Evolutionary conservation across 1,139 yeast genomes (phyloP).

Genomic region (Wickerhamomyces sp.): DNA sequence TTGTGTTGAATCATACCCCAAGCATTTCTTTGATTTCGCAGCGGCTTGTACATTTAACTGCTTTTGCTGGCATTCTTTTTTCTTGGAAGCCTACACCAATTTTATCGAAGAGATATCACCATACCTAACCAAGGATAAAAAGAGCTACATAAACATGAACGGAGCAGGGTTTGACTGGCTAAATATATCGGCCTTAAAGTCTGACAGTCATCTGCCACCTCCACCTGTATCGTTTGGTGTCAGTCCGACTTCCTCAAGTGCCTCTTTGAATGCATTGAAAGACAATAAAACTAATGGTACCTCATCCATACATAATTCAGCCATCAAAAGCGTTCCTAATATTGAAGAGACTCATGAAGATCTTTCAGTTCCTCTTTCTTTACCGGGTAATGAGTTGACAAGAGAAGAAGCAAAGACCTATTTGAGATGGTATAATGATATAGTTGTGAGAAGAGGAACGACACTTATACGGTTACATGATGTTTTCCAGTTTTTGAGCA

Average conservation of each 20-base stretch:
- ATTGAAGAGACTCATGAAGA: constrained; percentile 18
- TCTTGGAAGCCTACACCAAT: no score
- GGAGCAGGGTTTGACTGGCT: constrained; percentile 41
- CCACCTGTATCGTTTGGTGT: constrained; percentile 36
- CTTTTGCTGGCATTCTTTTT: no score
- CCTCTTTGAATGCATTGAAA: constrained; percentile 17
- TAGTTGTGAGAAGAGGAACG: constrained; percentile 51
- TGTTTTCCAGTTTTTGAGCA: constrained; percentile 57
- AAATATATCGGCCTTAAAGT: constrained; percentile 29
- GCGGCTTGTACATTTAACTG: no score
- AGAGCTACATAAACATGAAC: constrained; percentile 22
- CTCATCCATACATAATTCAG: constrained; percentile 1
- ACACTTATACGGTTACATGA: constrained; percentile 56
- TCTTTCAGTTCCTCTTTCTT: constrained; percentile 48
- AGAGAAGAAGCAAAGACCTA: constrained; percentile 66
- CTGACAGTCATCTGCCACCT: constrained; percentile 29
- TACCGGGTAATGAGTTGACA: constrained; percentile 58
- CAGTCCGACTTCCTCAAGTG: constrained; percentile 20
- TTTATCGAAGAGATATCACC: neutral
- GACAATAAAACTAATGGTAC: no score
- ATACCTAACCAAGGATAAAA: neutral
- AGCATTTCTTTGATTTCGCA: no score
- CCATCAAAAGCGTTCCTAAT: neutral
- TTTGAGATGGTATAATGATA: constrained; percentile 73
- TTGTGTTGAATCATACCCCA: no score